These are phyloP conservation scores for Solanum bulbocastanum DNA, from an alignment of 257 asterid genomes.

Conservation along the genomic window DNA sequence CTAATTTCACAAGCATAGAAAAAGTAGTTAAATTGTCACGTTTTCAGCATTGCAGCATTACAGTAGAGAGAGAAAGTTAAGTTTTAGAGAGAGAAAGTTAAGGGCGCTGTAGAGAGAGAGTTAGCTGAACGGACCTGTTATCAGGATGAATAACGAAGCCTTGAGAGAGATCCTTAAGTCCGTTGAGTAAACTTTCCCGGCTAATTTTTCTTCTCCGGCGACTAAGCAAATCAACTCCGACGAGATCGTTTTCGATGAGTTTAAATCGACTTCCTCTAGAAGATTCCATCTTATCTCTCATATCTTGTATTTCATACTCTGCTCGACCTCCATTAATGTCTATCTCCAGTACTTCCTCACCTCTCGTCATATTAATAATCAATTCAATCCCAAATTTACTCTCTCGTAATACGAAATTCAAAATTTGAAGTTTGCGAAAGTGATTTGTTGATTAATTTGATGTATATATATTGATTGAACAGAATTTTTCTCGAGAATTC, in stretches of 20 bases:
- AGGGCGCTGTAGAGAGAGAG: neutral
- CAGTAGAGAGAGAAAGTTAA: neutral
- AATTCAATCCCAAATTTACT: neutral
- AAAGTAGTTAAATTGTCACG: neutral
- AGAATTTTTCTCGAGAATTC: neutral
- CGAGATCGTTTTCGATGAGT: neutral
- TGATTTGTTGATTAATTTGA: neutral
- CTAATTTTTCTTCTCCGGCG: neutral
- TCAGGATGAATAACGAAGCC: slow-evolving; percentile 10
- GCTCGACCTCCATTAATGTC: neutral
- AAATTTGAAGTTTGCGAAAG: neutral
- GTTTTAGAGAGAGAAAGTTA: neutral
- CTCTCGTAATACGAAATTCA: neutral
- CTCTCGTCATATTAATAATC: neutral
- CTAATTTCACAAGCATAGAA: neutral
- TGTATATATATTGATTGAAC: neutral
- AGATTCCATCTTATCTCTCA: slow-evolving; percentile 10
- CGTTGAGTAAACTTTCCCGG: neutral
- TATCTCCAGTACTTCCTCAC: neutral
- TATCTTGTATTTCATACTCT: slow-evolving; percentile 1
- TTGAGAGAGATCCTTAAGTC: neutral
- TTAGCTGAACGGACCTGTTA: neutral
- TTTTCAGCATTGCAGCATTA: neutral
- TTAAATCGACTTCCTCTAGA: slow-evolving; percentile 22
- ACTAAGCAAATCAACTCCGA: neutral